Conservation (phyloP, 2,329 filamentous ascomycete genomes). For the Taxawa tesnikishii region DNA sequence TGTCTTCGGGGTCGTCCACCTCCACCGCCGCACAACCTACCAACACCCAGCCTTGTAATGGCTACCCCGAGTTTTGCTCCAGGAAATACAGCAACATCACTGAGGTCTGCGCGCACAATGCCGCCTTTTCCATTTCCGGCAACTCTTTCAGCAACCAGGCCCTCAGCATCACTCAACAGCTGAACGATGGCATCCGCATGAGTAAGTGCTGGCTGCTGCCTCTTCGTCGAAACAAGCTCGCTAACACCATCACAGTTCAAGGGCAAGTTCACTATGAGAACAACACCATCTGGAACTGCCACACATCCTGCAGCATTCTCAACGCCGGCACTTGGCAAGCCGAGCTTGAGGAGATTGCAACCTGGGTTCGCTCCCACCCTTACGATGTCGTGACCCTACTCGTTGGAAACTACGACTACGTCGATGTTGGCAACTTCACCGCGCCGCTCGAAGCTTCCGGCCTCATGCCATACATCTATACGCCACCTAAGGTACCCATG, state of each 20-base stretch:
- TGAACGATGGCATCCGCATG: slow-evolving; percentile 63
- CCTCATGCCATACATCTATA: slow-evolving; percentile 60
- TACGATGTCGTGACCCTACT: slow-evolving; percentile 83
- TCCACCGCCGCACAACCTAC: slow-evolving; percentile 29
- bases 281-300: slow-evolving; percentile 62
- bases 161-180: slow-evolving; percentile 53
- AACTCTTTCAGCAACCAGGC: slow-evolving; percentile 68
- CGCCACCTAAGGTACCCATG: slow-evolving; percentile 60
- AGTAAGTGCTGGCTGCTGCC: no score
- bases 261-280: slow-evolving; percentile 47
- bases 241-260: no score
- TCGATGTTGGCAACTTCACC: slow-evolving; percentile 51
- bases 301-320: slow-evolving; percentile 70
- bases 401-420: slow-evolving; percentile 72
- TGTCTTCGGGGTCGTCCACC: slow-evolving; percentile 13
- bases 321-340: slow-evolving; percentile 66
- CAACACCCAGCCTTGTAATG: slow-evolving; percentile 73
- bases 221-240: not conserved
- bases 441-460: slow-evolving; percentile 59
- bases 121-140: slow-evolving; percentile 57
- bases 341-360: slow-evolving; percentile 56
- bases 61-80: slow-evolving; percentile 56
- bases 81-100: slow-evolving; percentile 75
- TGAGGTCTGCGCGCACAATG: slow-evolving; percentile 67
- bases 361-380: slow-evolving; percentile 65